Conservation (phyloP, 1,284 basidiomycete species). For the Marasmius sp. region DNA sequence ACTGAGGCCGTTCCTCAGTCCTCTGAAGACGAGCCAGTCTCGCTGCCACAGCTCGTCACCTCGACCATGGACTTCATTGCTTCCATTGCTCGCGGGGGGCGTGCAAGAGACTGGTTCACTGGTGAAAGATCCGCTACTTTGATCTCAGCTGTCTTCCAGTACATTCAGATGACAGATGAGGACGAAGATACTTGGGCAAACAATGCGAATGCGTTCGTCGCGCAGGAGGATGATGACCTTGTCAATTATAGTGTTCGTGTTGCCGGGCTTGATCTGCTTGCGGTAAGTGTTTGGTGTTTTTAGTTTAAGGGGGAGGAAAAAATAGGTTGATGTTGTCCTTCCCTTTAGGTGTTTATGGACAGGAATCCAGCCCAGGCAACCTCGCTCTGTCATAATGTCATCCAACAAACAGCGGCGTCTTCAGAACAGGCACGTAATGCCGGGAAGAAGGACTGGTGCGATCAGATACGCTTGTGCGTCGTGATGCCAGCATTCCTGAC, state of each 20-base stretch:
- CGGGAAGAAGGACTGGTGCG: conserved; percentile 56
- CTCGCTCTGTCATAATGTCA: conserved; percentile 54
- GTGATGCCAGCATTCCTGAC: background rate
- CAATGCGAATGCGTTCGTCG: conserved; percentile 90
- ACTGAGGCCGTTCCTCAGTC: conserved; percentile 55
- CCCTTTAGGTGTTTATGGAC: conserved; percentile 68
- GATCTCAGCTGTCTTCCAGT: conserved; percentile 64
- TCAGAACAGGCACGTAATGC: conserved; percentile 55
- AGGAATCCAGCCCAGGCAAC: conserved; percentile 60
- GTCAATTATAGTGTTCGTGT: conserved; percentile 81
- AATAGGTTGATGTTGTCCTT: conserved; percentile 3
- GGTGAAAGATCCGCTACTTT: conserved; percentile 54
- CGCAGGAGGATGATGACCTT: conserved; percentile 93
- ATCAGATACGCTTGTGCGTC: background rate
- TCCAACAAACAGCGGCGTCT: conserved; percentile 55
- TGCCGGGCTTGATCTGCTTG: conserved; percentile 82
- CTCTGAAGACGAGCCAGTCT: conserved; percentile 78
- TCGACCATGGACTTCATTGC: conserved; percentile 83
- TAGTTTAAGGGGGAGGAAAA: background rate
- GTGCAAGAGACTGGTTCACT: conserved; percentile 63
- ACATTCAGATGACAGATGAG: conserved; percentile 86
- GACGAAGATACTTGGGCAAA: conserved; percentile 91
- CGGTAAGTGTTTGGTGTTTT: conserved; percentile 46
- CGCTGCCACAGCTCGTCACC: conserved; percentile 74
- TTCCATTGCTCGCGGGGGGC: conserved; percentile 59